Percentiles rank a stretch among this genome's conserved stretches.
Conservation (phyloP, 2,329 filamentous ascomycete species). For the Penicillium freii region DNA sequence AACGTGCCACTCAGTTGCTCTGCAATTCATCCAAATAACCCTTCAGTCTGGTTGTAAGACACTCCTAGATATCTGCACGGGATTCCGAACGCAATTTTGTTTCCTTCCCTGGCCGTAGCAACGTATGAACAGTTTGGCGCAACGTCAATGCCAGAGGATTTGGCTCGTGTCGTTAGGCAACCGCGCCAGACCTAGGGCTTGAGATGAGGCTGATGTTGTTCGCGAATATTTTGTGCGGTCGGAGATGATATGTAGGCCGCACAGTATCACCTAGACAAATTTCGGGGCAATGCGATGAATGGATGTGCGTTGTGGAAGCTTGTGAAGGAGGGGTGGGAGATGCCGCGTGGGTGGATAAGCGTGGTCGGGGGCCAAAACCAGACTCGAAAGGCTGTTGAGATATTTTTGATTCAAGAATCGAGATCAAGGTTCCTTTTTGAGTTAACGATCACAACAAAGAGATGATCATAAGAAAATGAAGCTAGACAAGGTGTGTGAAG, state of each 20-base stretch:
- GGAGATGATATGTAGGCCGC: not conserved
- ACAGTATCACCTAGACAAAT: not conserved
- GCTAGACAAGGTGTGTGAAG: not conserved
- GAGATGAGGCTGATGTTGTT: not conserved
- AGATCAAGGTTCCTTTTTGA: not conserved
- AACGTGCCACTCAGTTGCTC: not conserved
- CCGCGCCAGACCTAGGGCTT: not conserved
- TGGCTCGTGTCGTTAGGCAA: not conserved
- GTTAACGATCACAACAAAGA: not conserved
- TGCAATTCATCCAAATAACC: not conserved
- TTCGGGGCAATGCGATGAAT: conserved; percentile 1
- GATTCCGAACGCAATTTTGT: not conserved
- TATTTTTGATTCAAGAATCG: too few species aligned
- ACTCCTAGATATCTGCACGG: not conserved
- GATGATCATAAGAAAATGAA: not conserved
- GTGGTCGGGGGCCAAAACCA: not conserved
- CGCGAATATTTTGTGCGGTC: not conserved
- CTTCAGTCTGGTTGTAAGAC: not conserved
- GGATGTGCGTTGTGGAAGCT: conserved; percentile 4
- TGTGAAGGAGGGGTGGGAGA: conserved; percentile 1
- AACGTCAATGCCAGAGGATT: not conserved
- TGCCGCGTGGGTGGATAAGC: conserved; percentile 1
- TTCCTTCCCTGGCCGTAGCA: not conserved
- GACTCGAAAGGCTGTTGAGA: not conserved
- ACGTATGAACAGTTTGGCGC: conserved; percentile 3